Conservation (phyloP, 2,329 filamentous ascomycete genomes). For the Chlorencoelia australis region DNA sequence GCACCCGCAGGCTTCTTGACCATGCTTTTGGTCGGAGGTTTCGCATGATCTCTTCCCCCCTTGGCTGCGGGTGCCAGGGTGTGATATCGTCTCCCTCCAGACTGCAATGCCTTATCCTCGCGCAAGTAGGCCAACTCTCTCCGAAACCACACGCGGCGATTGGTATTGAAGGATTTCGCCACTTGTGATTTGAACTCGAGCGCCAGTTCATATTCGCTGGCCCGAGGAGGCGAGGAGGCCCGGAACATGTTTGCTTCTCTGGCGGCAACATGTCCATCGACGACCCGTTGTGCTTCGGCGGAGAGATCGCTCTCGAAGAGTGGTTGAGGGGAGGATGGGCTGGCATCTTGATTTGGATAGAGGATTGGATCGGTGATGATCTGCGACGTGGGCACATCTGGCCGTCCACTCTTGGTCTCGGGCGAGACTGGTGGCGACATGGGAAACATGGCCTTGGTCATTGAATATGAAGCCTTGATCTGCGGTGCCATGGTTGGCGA, state of each 20-base stretch:
- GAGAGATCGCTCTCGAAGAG: constrained; percentile 37
- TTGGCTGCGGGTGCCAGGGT: constrained; percentile 21
- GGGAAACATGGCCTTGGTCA: constrained; percentile 28
- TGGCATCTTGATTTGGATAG: constrained; percentile 35
- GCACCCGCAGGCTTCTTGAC: too few relatives aligned
- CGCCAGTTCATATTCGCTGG: constrained; percentile 43
- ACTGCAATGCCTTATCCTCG: constrained; percentile 18
- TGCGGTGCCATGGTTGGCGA: constrained; percentile 18
- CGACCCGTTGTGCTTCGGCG: constrained; percentile 30
- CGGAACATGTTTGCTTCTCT: constrained; percentile 29
- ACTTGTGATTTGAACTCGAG: constrained; percentile 44
- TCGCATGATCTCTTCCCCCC: constrained; percentile 6
- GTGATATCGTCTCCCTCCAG: constrained; percentile 16
- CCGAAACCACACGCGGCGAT: constrained; percentile 19
- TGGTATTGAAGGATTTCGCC: constrained; percentile 27
- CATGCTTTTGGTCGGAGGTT: constrained; percentile 5
- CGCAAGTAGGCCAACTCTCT: constrained; percentile 22
- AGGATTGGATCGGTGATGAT: constrained; percentile 44
- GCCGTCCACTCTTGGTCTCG: constrained; percentile 26
- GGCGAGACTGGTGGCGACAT: constrained; percentile 52
- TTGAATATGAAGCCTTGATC: constrained; percentile 23
- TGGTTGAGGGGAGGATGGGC: constrained; percentile 38
- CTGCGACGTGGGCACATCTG: constrained; percentile 27
- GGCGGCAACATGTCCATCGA: constrained; percentile 33
- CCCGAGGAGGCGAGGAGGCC: constrained; percentile 36